phyloP scores from a whole-genome alignment of 495 filamentous ascomycete species.

The Penicillium arizonense region DNA sequence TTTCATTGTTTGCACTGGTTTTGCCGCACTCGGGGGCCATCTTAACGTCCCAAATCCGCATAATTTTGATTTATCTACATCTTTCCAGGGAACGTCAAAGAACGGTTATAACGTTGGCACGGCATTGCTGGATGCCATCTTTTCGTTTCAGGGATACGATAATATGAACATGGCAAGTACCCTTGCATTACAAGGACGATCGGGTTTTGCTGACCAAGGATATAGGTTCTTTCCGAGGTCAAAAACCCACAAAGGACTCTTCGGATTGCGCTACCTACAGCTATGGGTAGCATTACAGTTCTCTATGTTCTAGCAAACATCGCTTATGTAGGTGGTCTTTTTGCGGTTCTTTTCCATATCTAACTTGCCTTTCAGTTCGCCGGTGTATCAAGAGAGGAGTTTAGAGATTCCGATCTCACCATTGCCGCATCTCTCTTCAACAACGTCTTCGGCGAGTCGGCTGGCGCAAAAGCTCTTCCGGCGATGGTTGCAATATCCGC shows the following conservation, averaged over 20 bases:
- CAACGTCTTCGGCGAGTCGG: conserved; percentile 29
- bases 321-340: conserved; percentile 44
- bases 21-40: conserved; percentile 35
- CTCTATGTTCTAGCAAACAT: conserved; percentile 68
- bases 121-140: conserved; percentile 26
- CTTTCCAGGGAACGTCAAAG: conserved; percentile 27
- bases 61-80: conserved; percentile 19
- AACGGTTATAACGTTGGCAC: conserved; percentile 28
- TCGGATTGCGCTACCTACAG: conserved; percentile 56
- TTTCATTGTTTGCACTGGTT: conserved; percentile 43
- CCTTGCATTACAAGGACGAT: neutral
- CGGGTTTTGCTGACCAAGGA: neutral
- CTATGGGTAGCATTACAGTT: conserved; percentile 55
- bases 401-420: conserved; percentile 21
- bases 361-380: conserved; percentile 14
- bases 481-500: conserved; percentile 62
- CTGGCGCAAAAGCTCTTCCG: conserved; percentile 18
- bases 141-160: conserved; percentile 29
- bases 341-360: neutral
- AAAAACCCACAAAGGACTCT: conserved; percentile 64
- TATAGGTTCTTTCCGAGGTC: conserved; percentile 71
- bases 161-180: conserved; percentile 18
- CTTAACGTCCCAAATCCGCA: conserved; percentile 16
- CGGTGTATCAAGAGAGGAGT: conserved; percentile 27
- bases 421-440: conserved; percentile 27